Evolutionary conservation across 805 yeast species (phyloP).

Genomic region (Zygosaccharomyces bisporus): DNA sequence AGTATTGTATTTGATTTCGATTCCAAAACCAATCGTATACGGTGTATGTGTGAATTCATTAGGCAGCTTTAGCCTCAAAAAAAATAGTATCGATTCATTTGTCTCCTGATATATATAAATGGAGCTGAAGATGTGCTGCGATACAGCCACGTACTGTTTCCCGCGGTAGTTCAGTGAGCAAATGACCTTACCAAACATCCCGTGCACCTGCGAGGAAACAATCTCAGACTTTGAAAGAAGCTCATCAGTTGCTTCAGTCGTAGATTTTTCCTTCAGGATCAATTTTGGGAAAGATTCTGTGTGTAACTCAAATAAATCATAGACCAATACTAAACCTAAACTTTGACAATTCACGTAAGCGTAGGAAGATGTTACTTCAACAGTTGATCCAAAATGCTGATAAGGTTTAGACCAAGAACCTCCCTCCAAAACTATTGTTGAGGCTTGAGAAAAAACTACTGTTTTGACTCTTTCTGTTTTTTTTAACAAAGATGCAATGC

Average conservation of each 20-base stretch:
- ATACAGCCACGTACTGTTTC: constrained; percentile 19
- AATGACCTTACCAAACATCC: constrained; percentile 25
- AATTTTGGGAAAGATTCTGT: constrained; percentile 17
- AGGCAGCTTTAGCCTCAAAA: constrained; percentile 9
- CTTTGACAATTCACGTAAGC: constrained; percentile 24
- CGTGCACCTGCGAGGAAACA: constrained; percentile 19
- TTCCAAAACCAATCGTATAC: constrained; percentile 36
- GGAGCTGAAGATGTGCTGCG: constrained; percentile 24
- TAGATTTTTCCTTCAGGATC: constrained; percentile 12
- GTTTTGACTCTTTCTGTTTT: constrained; percentile 7
- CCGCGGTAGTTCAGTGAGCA: constrained; percentile 14
- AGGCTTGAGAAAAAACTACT: constrained; percentile 10
- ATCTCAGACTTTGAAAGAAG: constrained; percentile 11
- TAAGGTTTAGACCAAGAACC: constrained; percentile 17
- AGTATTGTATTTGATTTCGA: constrained; percentile 20
- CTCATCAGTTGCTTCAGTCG: constrained; percentile 12
- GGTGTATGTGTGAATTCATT: constrained; percentile 19
- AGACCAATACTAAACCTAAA: constrained; percentile 21
- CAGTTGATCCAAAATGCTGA: constrained; percentile 25
- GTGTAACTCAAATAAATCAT: constrained; percentile 11
- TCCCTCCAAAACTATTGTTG: constrained; percentile 12
- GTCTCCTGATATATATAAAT: constrained; percentile 23
- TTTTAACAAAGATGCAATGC: constrained; percentile 18
- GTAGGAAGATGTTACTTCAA: constrained; percentile 8
- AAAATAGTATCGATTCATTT: constrained; percentile 12